Evolutionary conservation across 805 yeast species (phyloP), one percentile per base, ranked within the genome.

Genomic region (Jamesozyma lodderae): DNA sequence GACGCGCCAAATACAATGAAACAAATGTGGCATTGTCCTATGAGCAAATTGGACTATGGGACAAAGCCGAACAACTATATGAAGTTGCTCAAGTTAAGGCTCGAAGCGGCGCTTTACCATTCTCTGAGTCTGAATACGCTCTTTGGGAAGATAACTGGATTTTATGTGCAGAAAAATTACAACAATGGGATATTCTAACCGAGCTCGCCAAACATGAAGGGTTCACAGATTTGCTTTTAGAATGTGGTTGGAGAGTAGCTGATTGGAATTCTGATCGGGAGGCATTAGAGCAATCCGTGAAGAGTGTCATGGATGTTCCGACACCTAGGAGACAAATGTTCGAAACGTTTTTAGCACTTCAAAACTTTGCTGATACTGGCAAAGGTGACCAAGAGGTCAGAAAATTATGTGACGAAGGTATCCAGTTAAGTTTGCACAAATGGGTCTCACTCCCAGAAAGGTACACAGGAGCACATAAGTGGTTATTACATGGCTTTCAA

Each of bases 111-210:
- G 94, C 83, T 3, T 64, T 92, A 28, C 98, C 99, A 0, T 92
- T 85, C 55, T 86, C 96, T 20, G 96, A 92, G 54, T 76, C 94
- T 1, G 99, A 92, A 56, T 92, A 92, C 52, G 79, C 92, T 0
- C 67, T 92, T 24, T 92, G 99, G 99, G 98, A 94, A 63, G 98
- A 92, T 55, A 94, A 88, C 53, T 92, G 99, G 99, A 87, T 92
- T 40, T 64, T 84, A 27, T 88, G 98, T 67, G 95, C 98, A 3
- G 96, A 92, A 56, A 90, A 90, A 59, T 67, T 92, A 29, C 98
- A 92, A 56, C 96, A 92, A 47, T 92, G 99, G 99, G 98, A 92
- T 55, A 81, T 92, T 34, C 67, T 92, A 42, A 90, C 98, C 0
- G 99, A 92, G 52, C 68, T 94, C 22, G 96, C 98, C 2, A 87